These are phyloP conservation scores for Chlorella sp. DNA, from an alignment of 139 green algal genomes.

Conservation along the genomic window DNA sequence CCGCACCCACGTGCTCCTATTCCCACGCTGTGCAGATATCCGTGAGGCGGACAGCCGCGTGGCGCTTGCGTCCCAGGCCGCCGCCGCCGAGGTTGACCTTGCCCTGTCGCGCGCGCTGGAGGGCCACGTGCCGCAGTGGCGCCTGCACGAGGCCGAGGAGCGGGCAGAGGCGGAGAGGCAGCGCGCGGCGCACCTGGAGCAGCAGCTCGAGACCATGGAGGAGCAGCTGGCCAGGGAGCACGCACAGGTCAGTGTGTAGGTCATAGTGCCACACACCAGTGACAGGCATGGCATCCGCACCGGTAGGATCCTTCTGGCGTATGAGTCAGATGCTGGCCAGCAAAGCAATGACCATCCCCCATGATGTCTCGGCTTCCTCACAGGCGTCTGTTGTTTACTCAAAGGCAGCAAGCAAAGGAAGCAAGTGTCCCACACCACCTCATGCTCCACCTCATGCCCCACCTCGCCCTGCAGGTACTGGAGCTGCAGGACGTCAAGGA, in stretches of 20 bases:
- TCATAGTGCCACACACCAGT: no score
- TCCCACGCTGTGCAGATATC: conserved; percentile 8
- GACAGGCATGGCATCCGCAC: no score
- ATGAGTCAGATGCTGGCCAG: no score
- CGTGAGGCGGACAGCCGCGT: conserved; percentile 1
- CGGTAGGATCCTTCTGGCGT: no score
- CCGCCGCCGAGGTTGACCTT: neutral
- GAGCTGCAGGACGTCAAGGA: conserved; percentile 41
- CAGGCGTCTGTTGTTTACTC: no score
- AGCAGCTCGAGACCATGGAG: conserved; percentile 20
- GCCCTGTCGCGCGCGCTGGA: neutral
- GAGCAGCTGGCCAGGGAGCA: conserved; percentile 2
- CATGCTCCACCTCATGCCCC: no score
- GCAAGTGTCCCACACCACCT: no score
- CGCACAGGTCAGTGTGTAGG: conserved; percentile 10
- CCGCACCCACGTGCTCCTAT: no score
- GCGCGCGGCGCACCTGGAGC: conserved; percentile 10
- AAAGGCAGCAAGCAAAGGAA: no score
- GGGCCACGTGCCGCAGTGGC: conserved; percentile 4
- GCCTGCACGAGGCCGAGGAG: conserved; percentile 14
- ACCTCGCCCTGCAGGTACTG: conserved; percentile 20
- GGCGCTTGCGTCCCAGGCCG: neutral
- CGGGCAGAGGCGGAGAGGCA: conserved; percentile 10
- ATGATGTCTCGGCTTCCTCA: no score
- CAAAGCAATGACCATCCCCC: no score